phyloP scores from a whole-genome alignment of 2,329 filamentous ascomycete genomes.

The Neurospora sp. region DNA sequence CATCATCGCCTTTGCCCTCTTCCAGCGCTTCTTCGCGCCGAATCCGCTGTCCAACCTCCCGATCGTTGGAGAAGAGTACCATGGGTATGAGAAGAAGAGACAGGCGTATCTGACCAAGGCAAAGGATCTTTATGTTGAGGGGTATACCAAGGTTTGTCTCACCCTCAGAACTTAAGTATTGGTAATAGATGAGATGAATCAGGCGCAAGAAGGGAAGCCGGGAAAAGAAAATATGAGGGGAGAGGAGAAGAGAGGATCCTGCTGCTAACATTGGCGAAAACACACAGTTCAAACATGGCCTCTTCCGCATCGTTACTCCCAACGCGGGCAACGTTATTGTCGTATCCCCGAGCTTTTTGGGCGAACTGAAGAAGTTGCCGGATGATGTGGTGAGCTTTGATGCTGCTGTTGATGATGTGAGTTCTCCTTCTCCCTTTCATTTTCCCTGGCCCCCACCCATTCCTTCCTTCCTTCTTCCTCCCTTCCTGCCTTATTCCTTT shows the following conservation, averaged over 20 bases:
- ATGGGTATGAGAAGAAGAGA: conserved; percentile 18
- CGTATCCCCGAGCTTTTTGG: conserved; percentile 22
- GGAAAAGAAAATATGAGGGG: not conserved
- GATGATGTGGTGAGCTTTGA: conserved; percentile 24
- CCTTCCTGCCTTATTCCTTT: too few species aligned
- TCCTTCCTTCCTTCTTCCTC: not conserved
- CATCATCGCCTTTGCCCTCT: conserved; percentile 10
- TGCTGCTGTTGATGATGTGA: conserved; percentile 18
- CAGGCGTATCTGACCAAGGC: conserved; percentile 18
- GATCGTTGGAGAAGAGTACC: conserved; percentile 18
- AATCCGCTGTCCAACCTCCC: conserved; percentile 18
- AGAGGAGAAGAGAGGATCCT: too few species aligned
- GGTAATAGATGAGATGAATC: not conserved
- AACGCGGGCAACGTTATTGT: conserved; percentile 19
- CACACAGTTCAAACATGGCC: conserved; percentile 22
- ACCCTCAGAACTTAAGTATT: too few species aligned
- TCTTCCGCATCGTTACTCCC: conserved; percentile 22
- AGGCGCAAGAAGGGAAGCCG: not conserved
- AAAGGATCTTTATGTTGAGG: conserved; percentile 18
- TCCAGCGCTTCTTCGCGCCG: conserved; percentile 11
- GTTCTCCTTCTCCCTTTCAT: not conserved
- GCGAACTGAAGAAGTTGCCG: conserved; percentile 23
- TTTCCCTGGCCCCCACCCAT: not conserved
- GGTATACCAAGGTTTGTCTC: conserved; percentile 21
- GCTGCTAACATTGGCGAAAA: not conserved